Evolutionary conservation across 140 eudicot species (phyloP), one percentile per base, ranked within the genome.

Genomic region (Flaveria floridana): DNA sequence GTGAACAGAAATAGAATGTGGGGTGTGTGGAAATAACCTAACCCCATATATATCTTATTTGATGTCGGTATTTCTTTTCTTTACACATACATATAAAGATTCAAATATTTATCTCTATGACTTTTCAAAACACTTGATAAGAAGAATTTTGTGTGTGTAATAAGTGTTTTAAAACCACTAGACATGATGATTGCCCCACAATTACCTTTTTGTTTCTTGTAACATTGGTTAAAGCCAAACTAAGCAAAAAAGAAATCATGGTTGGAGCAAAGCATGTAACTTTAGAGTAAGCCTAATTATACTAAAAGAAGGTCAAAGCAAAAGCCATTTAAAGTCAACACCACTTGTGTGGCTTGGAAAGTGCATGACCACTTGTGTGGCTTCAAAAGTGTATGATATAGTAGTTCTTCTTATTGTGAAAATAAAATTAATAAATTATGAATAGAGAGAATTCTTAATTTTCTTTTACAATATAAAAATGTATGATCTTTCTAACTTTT

Each of bases 191-290:
- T 58, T 16, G 77, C 67, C 82, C 77, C 77, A 71, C 67, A 70
- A 71, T 70, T 70, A 64, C 28, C 37, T 52, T 37, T 34, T 74
- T 73, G 75, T 62, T 47, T 19, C 42, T 57, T 59, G 65, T 25
- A 34, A 66, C 80, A 65, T 78, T 78, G 66, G 76, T 62, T 61
- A 62, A 50, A 55, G 47, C 73, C 79, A 34, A 75, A 75, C 65
- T 65, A 34, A 37, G 42, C 16, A 46, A 69, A 68, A 57, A 50
- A 46, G 66, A 72, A 78, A 78, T 78, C 34, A 78, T 78, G 42
- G 66, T 71, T 71, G 46, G 20, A 78, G 73, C 72, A 78, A 34
- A 78, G 82, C 82, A 71, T 78, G 82, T 70, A 71, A 44, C 82
- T 78, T 71, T 78, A 28, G 37, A 71, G 37, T 3, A 62, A 78